Base-by-base conservation (phyloP, 1,139 yeast species). In the Casaregolazyma suthepensis region DNA sequence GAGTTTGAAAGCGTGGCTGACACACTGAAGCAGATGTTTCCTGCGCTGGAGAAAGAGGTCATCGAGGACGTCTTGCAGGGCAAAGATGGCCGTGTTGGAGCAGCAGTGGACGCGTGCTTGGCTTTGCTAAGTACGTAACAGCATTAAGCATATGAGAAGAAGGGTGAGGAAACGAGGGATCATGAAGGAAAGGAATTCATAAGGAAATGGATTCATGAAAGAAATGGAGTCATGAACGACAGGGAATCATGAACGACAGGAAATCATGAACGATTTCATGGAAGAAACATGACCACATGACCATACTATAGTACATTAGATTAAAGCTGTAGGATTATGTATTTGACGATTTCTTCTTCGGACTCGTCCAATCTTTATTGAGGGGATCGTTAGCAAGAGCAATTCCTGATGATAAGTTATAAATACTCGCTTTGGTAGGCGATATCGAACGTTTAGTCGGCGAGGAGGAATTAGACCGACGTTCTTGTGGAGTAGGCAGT, bases 11-110 rank as follows among this genome's bases (percentile, higher is more conserved):
- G 73, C 37, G 75, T 76, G 12, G 65, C 75, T 10, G 71, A 71
- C 3, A 79, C 80, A 1, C 72, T 90, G 50, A 72, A 72, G 31
- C 83, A 82, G 53, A 87, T 90, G 81, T 89, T 90, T 69, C 96
- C 96, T 0, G 74, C 74, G 40, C 71, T 89, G 56, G 96, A 89
- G 61, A 72, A 73, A 43, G 85, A 80, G 0, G 73, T 90, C 1
- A 75, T 90, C 51, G 80, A 76, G 52, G 96, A 90, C 64, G 84
- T 90, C 3, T 77, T 88, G 29, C 71, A 73, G 1, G 81, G 85
- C 66, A 85, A 85, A 64, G 77, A 81, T 53, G 87, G 87, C 20
- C 75, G 85, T 52, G 76, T 87, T 19, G 95, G 91, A 23, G 79
- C 78, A 9, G 85, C 93, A 52, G 86, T 89, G 2, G 96, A 89